A percentile compares a stretch with the other conserved stretches of the same genome.
These are phyloP conservation scores for Pichia scutulata DNA, from an alignment of 805 yeast species.

Conservation along the genomic window DNA sequence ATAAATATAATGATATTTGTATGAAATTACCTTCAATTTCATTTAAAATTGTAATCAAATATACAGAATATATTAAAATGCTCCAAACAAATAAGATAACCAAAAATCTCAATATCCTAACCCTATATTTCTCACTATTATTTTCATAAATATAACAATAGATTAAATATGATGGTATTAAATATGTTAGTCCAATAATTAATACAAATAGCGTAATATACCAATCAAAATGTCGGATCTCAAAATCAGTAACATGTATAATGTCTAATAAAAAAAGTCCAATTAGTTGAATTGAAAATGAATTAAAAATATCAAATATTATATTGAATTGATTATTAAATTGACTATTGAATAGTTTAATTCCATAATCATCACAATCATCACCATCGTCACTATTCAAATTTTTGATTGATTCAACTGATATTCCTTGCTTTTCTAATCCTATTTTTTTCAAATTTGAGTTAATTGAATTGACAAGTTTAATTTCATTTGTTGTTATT, in stretches of 20 bases:
- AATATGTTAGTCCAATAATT: slow-evolving; percentile 32
- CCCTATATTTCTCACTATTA: not conserved
- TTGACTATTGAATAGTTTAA: not conserved
- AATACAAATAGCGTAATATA: slow-evolving; percentile 32
- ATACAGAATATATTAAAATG: slow-evolving; percentile 25
- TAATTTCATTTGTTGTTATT: slow-evolving; percentile 1
- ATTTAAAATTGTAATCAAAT: not conserved
- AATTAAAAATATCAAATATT: slow-evolving; percentile 19
- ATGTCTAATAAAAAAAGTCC: slow-evolving; percentile 25
- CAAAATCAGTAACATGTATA: slow-evolving; percentile 16
- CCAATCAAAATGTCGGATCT: slow-evolving; percentile 30
- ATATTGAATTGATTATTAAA: not conserved
- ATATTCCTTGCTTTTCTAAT: not conserved
- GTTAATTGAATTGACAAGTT: slow-evolving; percentile 3
- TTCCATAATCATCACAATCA: not conserved
- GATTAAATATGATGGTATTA: slow-evolving; percentile 35
- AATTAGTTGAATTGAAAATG: slow-evolving; percentile 24
- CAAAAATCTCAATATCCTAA: slow-evolving; percentile 9
- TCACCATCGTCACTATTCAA: not conserved
- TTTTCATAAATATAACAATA: slow-evolving; percentile 4
- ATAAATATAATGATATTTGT: slow-evolving; percentile 34
- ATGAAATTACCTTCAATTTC: slow-evolving; percentile 10
- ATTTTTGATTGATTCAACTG: not conserved
- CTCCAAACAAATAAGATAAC: slow-evolving; percentile 28
- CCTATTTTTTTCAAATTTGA: not conserved